A percentile compares a stretch with the other conserved stretches of the same genome.
Conservation (phyloP, 306 rosid species). For the Cajanus cajan region DNA sequence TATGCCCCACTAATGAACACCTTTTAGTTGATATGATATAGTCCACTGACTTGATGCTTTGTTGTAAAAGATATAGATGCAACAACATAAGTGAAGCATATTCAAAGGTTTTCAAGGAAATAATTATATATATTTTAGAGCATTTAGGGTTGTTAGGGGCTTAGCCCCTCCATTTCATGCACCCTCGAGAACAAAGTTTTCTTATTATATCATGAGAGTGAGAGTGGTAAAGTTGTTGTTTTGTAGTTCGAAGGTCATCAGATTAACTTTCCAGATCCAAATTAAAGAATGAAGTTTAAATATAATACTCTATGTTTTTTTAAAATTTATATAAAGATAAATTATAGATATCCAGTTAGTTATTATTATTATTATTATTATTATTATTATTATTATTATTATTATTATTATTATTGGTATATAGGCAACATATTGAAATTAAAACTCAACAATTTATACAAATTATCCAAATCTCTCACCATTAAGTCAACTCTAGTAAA, state of each 20-base stretch:
- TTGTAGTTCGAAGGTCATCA: not conserved
- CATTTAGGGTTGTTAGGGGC: not conserved
- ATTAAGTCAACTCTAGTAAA: too few species aligned
- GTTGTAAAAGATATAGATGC: slow-evolving; percentile 22
- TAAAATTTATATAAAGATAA: not conserved
- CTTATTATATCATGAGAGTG: too few species aligned
- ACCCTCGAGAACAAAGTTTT: not conserved
- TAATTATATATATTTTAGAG: not conserved
- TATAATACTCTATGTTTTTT: not conserved
- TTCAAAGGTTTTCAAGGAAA: slow-evolving; percentile 26
- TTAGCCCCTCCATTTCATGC: not conserved
- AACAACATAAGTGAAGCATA: slow-evolving; percentile 48
- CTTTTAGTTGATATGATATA: slow-evolving; percentile 35
- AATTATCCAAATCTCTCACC: too few species aligned
- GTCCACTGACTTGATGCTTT: slow-evolving; percentile 29
- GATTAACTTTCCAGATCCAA: not conserved
- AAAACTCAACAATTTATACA: too few species aligned
- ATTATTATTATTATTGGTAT: too few species aligned
- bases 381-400: too few species aligned
- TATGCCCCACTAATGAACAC: slow-evolving; percentile 41
- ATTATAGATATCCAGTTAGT: not conserved
- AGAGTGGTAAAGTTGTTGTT: not conserved
- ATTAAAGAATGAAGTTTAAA: not conserved
- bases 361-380: too few species aligned
- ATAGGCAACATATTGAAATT: too few species aligned